Evolutionary conservation across 2,329 filamentous ascomycete species (phyloP).

Genomic region (Fusarium stilboides): DNA sequence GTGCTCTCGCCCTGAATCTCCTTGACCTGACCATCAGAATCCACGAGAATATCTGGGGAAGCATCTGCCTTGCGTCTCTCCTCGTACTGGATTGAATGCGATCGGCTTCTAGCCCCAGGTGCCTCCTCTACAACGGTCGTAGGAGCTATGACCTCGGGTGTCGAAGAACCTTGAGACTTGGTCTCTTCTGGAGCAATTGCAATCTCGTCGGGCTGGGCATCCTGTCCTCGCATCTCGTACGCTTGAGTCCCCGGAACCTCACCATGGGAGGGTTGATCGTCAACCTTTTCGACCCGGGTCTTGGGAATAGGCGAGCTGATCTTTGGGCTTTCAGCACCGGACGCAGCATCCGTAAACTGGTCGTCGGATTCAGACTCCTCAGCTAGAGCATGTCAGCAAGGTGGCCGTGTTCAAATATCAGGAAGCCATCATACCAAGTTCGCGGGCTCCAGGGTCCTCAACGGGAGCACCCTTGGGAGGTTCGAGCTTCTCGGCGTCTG

Average conservation of each 20-base stretch:
- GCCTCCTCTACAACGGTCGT: conserved; percentile 70
- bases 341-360: conserved; percentile 78
- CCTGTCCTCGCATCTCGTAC: conserved; percentile 68
- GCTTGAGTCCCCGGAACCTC: conserved; percentile 74
- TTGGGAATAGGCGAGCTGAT: conserved; percentile 69
- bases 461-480: conserved; percentile 53
- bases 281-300: conserved; percentile 72
- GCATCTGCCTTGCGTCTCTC: conserved; percentile 67
- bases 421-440: conserved; percentile 63
- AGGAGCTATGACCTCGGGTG: conserved; percentile 56
- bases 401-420: not conserved
- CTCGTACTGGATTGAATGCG: conserved; percentile 62
- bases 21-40: conserved; percentile 60
- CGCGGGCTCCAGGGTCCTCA: conserved; percentile 72
- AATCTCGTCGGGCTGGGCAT: conserved; percentile 74
- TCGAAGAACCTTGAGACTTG: conserved; percentile 42
- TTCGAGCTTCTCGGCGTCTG: conserved; percentile 52
- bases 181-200: conserved; percentile 59
- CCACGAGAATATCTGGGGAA: conserved; percentile 67
- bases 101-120: conserved; percentile 58
- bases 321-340: conserved; percentile 62
- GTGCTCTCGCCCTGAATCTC: conserved; percentile 47
- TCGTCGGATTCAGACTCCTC: conserved; percentile 77
- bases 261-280: conserved; percentile 67
- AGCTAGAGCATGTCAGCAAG: conserved; percentile 52